Conservation (phyloP, 345 rosid genomes). For the Eucalyptus pauciflora region DNA sequence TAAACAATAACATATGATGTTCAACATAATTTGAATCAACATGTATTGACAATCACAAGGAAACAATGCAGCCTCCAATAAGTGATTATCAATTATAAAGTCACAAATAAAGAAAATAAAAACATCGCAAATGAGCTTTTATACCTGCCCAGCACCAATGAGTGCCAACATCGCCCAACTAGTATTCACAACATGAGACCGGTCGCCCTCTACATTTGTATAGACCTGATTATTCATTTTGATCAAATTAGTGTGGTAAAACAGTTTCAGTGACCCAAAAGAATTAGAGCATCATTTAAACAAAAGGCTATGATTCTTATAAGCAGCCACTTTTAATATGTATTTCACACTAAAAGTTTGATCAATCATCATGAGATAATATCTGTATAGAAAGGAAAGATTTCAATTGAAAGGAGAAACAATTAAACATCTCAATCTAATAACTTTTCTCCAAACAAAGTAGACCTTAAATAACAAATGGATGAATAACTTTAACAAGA, state of each 20-base stretch:
- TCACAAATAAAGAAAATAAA: background rate
- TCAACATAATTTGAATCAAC: background rate
- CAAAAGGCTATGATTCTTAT: background rate
- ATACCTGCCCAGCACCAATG: conserved; percentile 41
- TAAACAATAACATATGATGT: background rate
- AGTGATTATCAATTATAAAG: background rate
- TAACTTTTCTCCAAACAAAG: background rate
- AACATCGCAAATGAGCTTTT: background rate
- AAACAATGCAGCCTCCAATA: background rate
- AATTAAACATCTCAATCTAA: background rate
- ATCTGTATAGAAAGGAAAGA: background rate
- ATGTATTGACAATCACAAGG: background rate
- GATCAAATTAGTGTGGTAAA: background rate
- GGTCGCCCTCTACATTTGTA: conserved; percentile 15
- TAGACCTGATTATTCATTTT: conserved; percentile 14
- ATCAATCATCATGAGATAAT: background rate
- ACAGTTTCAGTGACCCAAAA: background rate
- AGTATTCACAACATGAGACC: conserved; percentile 28
- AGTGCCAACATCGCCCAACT: conserved; percentile 45
- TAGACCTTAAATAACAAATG: background rate
- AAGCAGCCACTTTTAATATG: background rate
- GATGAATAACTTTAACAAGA: background rate
- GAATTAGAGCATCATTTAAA: too few relatives aligned
- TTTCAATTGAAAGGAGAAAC: background rate
- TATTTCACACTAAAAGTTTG: background rate